Evolutionary conservation across 1,284 basidiomycete species (phyloP), one percentile per base, ranked within the genome.

Genomic region (Apiotrichum laibachii): DNA sequence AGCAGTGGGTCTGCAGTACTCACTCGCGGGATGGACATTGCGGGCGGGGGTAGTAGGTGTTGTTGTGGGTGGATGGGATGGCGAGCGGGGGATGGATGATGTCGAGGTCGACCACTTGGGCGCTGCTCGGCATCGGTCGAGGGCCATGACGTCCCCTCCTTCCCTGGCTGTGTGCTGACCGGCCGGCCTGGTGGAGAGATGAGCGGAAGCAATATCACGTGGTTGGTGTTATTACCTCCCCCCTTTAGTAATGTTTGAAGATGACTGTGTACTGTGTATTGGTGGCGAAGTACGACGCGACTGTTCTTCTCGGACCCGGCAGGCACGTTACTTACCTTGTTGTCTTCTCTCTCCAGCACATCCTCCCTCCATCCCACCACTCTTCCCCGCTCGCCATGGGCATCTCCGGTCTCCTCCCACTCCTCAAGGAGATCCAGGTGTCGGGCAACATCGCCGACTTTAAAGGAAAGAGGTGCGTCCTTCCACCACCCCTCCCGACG

Each of bases 351-450:
- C 19, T 34, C 8, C 37, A 52, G n/a, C 5, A 49, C 15, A 34
- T 47, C 53, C 40, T 4, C 16, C 16, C n/a, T 19, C 16, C 10
- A 40, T 40, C 39, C 16, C 15, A n/a, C 40, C 18, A 16, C 40
- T 42, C 10, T 12, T n/a, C 15, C 15, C 16, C 4, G 40, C 40
- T 45, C 16, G 42, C 52, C 22, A 95, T 95, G 92, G 95, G 94
- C 46, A 97, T 99, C 62, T 85, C 87, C 63, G 95, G 95, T n/a
- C 84, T 99, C 40, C 80, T 99, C 37, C 91, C 93, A 31, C 83
- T 95, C 35, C 84, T 99, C 68, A 96, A 94, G 81, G 86, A 93
- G 57, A 92, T 95, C 39, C 89, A 92, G 71, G 84, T 83, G 57
- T 84, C 84, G 57, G 85, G 82, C 58, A 87, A 91, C 70, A 82